A percentile compares a stretch with the other conserved stretches of the same genome.
Conservation (phyloP, 2,329 filamentous ascomycete genomes). For the Beauveria medogensis region DNA sequence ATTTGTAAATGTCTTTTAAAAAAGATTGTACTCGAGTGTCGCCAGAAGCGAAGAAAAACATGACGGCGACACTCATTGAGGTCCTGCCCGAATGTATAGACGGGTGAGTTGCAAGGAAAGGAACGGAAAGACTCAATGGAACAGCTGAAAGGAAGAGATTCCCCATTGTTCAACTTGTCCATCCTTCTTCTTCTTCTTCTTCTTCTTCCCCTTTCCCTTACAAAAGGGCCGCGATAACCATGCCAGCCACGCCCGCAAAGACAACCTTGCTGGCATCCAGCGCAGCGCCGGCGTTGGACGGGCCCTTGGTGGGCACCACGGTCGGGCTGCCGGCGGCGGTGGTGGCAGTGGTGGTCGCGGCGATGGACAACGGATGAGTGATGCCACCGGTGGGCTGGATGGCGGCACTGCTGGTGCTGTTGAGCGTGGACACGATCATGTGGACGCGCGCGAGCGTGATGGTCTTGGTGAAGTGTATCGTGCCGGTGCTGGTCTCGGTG, state of each 20-base stretch:
- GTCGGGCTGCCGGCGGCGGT: constrained; percentile 17
- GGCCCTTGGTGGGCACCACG: constrained; percentile 22
- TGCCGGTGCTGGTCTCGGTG: constrained; percentile 39
- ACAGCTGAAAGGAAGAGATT: background rate
- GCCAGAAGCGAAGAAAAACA: background rate
- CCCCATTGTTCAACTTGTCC: background rate
- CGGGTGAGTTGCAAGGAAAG: background rate
- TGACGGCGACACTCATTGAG: background rate
- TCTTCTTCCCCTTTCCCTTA: background rate
- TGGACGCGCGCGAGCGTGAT: constrained; percentile 41
- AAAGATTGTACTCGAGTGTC: constrained; percentile 1
- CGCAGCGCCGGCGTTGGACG: constrained; percentile 34
- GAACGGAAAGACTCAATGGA: background rate
- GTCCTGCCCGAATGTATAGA: constrained; percentile 4
- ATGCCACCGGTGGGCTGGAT: constrained; percentile 23
- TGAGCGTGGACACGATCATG: constrained; percentile 25
- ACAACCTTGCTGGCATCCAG: constrained; percentile 37
- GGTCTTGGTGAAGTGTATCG: constrained; percentile 42
- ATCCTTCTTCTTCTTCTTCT: no score
- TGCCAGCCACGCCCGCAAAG: constrained; percentile 41
- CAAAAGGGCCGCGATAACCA: constrained; percentile 34
- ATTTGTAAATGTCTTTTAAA: background rate
- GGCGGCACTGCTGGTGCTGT: constrained; percentile 26
- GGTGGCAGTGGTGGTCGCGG: background rate
- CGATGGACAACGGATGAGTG: constrained; percentile 7